Conservation (phyloP, 345 rosid species). For the Noccaea caerulescens region DNA sequence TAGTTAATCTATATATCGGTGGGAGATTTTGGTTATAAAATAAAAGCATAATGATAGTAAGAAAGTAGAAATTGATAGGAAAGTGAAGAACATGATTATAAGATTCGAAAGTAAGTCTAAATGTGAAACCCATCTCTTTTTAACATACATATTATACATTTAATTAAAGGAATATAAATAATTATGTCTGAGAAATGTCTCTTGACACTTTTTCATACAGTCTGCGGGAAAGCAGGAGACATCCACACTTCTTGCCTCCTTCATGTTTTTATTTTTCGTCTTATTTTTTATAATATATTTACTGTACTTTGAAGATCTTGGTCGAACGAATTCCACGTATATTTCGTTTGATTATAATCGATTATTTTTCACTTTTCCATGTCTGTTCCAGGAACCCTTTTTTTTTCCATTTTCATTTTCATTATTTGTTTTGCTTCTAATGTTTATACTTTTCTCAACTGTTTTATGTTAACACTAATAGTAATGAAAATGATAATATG, state of each 20-base stretch:
- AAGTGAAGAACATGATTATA: slow-evolving; percentile 33
- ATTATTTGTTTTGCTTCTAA: background rate
- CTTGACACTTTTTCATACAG: slow-evolving; percentile 35
- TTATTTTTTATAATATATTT: slow-evolving; percentile 4
- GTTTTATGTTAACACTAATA: too few relatives aligned
- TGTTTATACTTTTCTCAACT: background rate
- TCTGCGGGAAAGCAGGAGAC: slow-evolving; percentile 48
- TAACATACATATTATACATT: slow-evolving; percentile 12
- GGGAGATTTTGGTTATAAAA: slow-evolving; percentile 4
- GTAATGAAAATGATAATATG: too few relatives aligned
- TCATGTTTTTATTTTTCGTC: slow-evolving; percentile 10
- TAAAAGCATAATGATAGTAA: slow-evolving; percentile 19
- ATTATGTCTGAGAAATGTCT: slow-evolving; percentile 39
- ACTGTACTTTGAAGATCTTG: slow-evolving; percentile 45
- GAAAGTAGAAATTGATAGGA: slow-evolving; percentile 30
- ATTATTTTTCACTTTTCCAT: background rate
- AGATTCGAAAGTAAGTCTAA: slow-evolving; percentile 29
- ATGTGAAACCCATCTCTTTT: slow-evolving; percentile 28
- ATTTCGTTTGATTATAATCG: background rate
- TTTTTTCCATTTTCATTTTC: background rate
- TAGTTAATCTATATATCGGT: background rate
- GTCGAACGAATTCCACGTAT: slow-evolving; percentile 37
- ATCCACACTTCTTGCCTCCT: slow-evolving; percentile 42
- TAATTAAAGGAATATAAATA: slow-evolving; percentile 19
- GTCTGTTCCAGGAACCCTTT: background rate